These are phyloP conservation scores for Starmerella powellii DNA, from an alignment of 805 yeast genomes.

Conservation along the genomic window DNA sequence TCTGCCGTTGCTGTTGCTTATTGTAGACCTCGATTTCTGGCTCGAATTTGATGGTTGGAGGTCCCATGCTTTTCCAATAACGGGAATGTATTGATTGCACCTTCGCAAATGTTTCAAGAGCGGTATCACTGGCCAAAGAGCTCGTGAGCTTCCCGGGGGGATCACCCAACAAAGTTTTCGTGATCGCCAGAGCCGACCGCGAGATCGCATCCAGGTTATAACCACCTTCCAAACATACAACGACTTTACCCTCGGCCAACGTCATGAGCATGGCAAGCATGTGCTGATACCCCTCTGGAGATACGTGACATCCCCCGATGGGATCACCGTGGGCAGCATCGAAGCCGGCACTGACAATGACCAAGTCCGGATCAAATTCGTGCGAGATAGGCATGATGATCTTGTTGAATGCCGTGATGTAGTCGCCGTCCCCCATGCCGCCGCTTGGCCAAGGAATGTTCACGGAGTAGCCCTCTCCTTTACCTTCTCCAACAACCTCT, in stretches of 20 bases:
- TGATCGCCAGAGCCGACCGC: slow-evolving; percentile 79
- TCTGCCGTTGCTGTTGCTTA: slow-evolving; percentile 14
- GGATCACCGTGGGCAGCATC: slow-evolving; percentile 99
- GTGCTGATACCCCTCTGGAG: slow-evolving; percentile 92
- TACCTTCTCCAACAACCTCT: slow-evolving; percentile 70
- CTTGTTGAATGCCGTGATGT: slow-evolving; percentile 76
- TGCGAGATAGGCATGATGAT: slow-evolving; percentile 77
- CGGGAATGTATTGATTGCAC: slow-evolving; percentile 69
- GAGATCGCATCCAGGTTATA: slow-evolving; percentile 87
- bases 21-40: slow-evolving; percentile 19
- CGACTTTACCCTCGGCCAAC: slow-evolving; percentile 74
- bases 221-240: slow-evolving; percentile 93
- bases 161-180: slow-evolving; percentile 84
- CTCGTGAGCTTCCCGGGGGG: slow-evolving; percentile 69
- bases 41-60: slow-evolving; percentile 18
- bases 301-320: slow-evolving; percentile 89
- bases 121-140: slow-evolving; percentile 57
- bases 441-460: slow-evolving; percentile 89
- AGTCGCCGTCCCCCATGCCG: slow-evolving; percentile 93
- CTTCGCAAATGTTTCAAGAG: slow-evolving; percentile 67
- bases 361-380: slow-evolving; percentile 87
- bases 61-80: slow-evolving; percentile 75
- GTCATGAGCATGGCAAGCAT: slow-evolving; percentile 88
- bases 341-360: slow-evolving; percentile 87
- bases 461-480: slow-evolving; percentile 76